Percentiles rank a stretch among this genome's conserved stretches.
phyloP scores from a whole-genome alignment of 2,329 filamentous ascomycete genomes.

The Fusarium longipes region DNA sequence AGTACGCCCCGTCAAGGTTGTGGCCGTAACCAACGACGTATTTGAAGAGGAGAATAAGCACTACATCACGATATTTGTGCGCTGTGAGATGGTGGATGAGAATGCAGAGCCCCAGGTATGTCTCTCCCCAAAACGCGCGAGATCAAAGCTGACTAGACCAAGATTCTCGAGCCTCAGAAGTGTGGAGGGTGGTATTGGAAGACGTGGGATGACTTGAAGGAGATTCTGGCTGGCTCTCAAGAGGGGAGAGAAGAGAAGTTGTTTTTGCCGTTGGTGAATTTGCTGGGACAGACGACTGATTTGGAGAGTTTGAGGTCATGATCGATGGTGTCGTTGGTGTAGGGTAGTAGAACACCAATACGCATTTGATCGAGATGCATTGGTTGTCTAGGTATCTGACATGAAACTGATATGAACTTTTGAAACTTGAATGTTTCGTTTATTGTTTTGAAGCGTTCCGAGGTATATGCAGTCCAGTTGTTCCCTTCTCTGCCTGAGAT shows the following conservation, averaged over 20 bases:
- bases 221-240: slow-evolving; percentile 32
- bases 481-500: no score
- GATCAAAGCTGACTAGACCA: slow-evolving; percentile 1
- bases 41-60: slow-evolving; percentile 72
- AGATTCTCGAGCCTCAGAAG: slow-evolving; percentile 62
- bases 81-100: slow-evolving; percentile 61
- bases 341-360: neutral
- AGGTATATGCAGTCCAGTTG: no score
- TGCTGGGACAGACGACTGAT: slow-evolving; percentile 44
- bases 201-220: slow-evolving; percentile 56
- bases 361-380: neutral
- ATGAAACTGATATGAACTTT: no score
- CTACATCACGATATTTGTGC: slow-evolving; percentile 79
- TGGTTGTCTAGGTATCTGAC: no score
- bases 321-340: neutral
- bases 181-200: slow-evolving; percentile 64
- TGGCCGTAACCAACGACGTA: slow-evolving; percentile 74
- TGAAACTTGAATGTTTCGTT: no score
- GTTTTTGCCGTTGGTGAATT: slow-evolving; percentile 50
- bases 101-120: slow-evolving; percentile 64
- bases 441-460: no score
- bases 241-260: slow-evolving; percentile 43
- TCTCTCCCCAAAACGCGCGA: slow-evolving; percentile 9
- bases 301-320: slow-evolving; percentile 35
- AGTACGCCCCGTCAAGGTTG: slow-evolving; percentile 63